phyloP scores from a whole-genome alignment of 805 yeast genomes.

The Ogataea allantospora region DNA sequence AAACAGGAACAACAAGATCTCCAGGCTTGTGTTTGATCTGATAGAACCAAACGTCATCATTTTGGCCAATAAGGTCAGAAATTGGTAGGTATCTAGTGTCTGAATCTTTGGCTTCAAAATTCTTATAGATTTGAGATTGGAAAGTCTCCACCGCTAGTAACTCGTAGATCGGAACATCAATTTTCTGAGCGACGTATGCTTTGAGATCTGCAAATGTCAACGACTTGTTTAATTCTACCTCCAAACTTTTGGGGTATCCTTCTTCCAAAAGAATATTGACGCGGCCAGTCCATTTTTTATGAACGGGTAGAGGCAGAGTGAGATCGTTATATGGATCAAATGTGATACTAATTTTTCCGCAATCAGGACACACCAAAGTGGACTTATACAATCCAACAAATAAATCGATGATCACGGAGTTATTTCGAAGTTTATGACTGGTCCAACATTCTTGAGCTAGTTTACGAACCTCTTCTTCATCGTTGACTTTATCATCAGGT shows the following conservation, averaged over 20 bases:
- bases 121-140: conserved; percentile 63
- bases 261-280: conserved; percentile 61
- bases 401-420: conserved; percentile 78
- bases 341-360: conserved; percentile 76
- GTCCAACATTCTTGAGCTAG: conserved; percentile 80
- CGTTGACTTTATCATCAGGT: conserved; percentile 56
- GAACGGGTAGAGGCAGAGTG: conserved; percentile 84
- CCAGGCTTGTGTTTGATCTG: conserved; percentile 40
- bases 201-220: conserved; percentile 65
- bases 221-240: conserved; percentile 69
- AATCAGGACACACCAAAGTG: conserved; percentile 83
- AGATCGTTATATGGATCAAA: conserved; percentile 93
- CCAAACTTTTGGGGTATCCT: conserved; percentile 50
- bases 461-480: conserved; percentile 49
- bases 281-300: conserved; percentile 66
- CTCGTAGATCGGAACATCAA: conserved; percentile 35
- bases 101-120: conserved; percentile 56
- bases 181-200: conserved; percentile 53
- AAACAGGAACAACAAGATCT: conserved; percentile 60
- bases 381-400: conserved; percentile 92
- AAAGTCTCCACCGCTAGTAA: conserved; percentile 62
- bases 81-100: conserved; percentile 63
- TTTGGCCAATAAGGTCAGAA: conserved; percentile 58
- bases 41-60: conserved; percentile 68
- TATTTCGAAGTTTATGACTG: conserved; percentile 74